phyloP scores from a whole-genome alignment of 495 filamentous ascomycete genomes.

The Polyplosphaeria fusca region DNA sequence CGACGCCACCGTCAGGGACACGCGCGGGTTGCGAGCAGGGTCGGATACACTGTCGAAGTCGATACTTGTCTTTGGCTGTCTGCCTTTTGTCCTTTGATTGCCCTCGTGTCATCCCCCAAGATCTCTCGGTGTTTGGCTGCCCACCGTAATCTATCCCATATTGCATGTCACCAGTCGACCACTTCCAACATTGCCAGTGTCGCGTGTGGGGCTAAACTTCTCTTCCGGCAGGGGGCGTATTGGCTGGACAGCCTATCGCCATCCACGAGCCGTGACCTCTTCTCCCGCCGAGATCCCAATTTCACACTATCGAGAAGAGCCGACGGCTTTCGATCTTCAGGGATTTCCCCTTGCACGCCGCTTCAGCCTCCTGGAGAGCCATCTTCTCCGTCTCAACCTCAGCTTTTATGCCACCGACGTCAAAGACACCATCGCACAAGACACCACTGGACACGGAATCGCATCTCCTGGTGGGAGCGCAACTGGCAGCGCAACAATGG shows the following conservation, averaged over 20 bases:
- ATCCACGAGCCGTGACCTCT: constrained; percentile 6
- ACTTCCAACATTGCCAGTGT: constrained; percentile 22
- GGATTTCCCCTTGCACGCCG: constrained; percentile 11
- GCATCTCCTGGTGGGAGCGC: constrained; percentile 9
- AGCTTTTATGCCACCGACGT: constrained; percentile 18
- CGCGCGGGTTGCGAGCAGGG: constrained; percentile 25
- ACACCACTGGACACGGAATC: constrained; percentile 2
- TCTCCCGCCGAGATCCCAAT: constrained; percentile 20
- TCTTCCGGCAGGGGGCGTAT: constrained; percentile 16
- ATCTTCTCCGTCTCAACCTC: constrained; percentile 4
- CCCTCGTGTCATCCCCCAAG: constrained; percentile 2
- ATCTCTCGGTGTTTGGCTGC: constrained; percentile 3
- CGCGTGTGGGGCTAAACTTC: constrained; percentile 21
- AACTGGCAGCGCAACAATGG: constrained; percentile 36
- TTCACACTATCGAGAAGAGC: constrained; percentile 24
- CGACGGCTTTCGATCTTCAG: constrained; percentile 12
- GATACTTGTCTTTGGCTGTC: constrained; percentile 7
- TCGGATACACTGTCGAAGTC: constrained; percentile 7
- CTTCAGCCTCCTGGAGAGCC: too few relatives aligned
- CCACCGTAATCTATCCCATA: constrained; percentile 12
- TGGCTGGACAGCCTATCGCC: constrained; percentile 5
- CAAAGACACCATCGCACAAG: constrained; percentile 2
- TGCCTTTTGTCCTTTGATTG: constrained; percentile 4
- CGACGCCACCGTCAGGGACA: constrained; percentile 29
- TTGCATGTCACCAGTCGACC: constrained; percentile 15